phyloP scores from a whole-genome alignment of 139 green algal species.

The Chlamydomonas sp. region DNA sequence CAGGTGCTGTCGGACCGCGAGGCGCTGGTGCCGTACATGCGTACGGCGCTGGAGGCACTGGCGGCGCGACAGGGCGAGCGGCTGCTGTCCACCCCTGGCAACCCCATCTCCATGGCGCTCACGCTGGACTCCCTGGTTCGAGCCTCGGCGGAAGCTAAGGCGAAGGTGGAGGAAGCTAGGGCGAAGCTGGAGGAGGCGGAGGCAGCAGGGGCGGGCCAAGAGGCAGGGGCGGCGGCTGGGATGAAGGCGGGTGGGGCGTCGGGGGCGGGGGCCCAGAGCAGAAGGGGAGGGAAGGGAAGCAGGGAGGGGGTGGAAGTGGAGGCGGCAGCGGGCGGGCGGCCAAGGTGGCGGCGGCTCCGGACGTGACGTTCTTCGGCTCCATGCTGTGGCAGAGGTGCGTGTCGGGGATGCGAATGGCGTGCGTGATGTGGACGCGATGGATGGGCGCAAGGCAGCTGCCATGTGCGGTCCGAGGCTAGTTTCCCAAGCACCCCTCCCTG shows the following conservation, averaged over 20 bases:
- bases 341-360: background rate
- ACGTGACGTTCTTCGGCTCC: conserved; percentile 76
- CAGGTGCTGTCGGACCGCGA: conserved; percentile 78
- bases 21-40: conserved; percentile 70
- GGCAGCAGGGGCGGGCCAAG: no score
- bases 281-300: background rate
- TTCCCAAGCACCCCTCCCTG: background rate
- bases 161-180: background rate
- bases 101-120: conserved; percentile 92
- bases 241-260: background rate
- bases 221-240: background rate
- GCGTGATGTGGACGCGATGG: background rate
- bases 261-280: background rate
- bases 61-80: conserved; percentile 70
- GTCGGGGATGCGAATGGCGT: background rate
- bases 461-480: background rate
- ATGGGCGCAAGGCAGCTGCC: background rate
- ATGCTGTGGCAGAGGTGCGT: conserved; percentile 83
- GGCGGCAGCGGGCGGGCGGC: background rate
- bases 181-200: background rate
- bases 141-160: background rate
- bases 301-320: background rate
- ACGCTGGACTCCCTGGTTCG: conserved; percentile 65
- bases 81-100: conserved; percentile 84
- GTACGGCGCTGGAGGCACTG: conserved; percentile 42